phyloP scores from a whole-genome alignment of 129 eudicot genomes.

The Logfia minima region DNA sequence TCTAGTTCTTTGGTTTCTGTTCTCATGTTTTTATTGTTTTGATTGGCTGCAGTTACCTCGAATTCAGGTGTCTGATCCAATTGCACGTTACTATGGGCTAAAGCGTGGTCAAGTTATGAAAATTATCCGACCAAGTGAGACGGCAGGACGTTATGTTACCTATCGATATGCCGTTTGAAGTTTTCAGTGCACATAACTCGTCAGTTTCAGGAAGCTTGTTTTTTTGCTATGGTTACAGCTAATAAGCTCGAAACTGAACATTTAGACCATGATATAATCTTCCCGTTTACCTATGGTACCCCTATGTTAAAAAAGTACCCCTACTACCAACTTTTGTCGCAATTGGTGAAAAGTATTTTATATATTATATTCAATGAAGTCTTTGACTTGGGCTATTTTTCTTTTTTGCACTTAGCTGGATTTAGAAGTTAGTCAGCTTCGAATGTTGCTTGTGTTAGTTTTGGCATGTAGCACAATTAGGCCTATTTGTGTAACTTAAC shows the following conservation, averaged over 20 bases:
- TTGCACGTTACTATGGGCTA: conserved; percentile 74
- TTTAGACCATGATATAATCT: background rate
- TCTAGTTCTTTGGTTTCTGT: background rate
- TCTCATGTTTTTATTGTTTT: background rate
- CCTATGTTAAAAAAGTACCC: background rate
- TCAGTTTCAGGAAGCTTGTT: background rate
- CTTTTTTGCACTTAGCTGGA: background rate
- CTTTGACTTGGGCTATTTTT: background rate
- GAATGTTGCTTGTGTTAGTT: background rate
- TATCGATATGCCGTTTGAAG: conserved; percentile 65
- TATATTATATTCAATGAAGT: background rate
- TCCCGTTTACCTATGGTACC: background rate
- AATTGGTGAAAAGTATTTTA: background rate
- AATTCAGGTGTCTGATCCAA: conserved; percentile 72
- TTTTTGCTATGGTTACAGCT: background rate
- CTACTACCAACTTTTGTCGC: background rate
- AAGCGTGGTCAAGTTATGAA: conserved; percentile 77
- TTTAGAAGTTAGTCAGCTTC: background rate
- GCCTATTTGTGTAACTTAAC: too few species aligned
- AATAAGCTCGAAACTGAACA: background rate
- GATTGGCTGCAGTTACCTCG: conserved; percentile 60
- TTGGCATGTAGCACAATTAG: background rate
- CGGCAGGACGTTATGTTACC: conserved; percentile 78
- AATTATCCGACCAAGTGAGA: conserved; percentile 82
- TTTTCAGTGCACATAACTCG: background rate